Base-by-base conservation (phyloP, 495 filamentous ascomycete species). In the Xylaria castorea region DNA sequence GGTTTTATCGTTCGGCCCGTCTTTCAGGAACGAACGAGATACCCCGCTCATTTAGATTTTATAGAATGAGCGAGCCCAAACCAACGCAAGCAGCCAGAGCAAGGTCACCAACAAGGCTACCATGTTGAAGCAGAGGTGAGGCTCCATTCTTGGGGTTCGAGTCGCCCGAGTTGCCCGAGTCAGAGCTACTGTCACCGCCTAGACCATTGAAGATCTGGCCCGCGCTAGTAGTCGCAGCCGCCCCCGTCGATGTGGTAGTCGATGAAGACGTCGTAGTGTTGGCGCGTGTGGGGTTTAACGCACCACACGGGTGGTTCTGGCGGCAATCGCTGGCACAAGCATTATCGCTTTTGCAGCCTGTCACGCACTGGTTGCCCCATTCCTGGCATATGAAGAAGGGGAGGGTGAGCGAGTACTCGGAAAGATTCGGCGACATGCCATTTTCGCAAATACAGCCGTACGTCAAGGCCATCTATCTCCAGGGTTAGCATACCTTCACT, bases 371-470 rank as follows among this genome's bases (percentile, higher is more conserved):
- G 78, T 83, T 90, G 75, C 89, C 90, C 81, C 87, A 88, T 79
- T 92, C 87, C 18, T 87, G 89, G 87, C 94, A 97, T 73, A 91
- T 85, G 83, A 90, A 94, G 87, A 92, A 97, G 9, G 94, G 93
- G 38, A 97, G 87, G 6, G 94, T 97, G 77, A 92, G 88, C 27
- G 92, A 92, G 87, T 92, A 97, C 79, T 97, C 87, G 75, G 92
- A 88, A 30, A 92, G 81, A 79, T 97, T 97, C 73, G 94, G 94
- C 48, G 86, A 81, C 72, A 84, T 76, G 75, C 88, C 87, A 83
- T 95, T 92, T 78, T 83, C 86, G 85, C 94, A 97, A 76, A 94
- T 81, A 77, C 94, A 97, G 73, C 81, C 78, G 82, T 92, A 97
- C 51, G 74, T 81, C 40, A 97, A 86, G 4, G 87, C 86, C 74